phyloP scores from a whole-genome alignment of 2,329 filamentous ascomycete species.

The Exophiala aquamarina region DNA sequence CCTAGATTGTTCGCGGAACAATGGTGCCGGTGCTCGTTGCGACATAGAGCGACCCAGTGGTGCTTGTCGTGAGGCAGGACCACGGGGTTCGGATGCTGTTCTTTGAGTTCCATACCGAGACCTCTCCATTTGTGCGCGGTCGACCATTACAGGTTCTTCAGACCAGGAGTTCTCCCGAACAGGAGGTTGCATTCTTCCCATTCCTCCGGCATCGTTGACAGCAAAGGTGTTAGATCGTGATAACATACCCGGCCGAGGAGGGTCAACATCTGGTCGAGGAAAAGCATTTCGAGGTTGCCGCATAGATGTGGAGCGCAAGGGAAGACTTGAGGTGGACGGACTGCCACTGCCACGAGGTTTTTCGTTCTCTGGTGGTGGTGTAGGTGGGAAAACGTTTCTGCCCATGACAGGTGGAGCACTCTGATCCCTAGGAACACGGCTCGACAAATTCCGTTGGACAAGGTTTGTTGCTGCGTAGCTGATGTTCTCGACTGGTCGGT shows the following conservation, averaged over 20 bases:
- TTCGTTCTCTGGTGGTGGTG: conserved; percentile 91
- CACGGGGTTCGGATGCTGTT: conserved; percentile 53
- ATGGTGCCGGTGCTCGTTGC: conserved; percentile 26
- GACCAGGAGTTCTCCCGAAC: conserved; percentile 31
- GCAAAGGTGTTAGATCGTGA: conserved; percentile 22
- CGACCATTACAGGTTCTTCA: conserved; percentile 6
- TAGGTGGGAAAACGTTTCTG: conserved; percentile 90
- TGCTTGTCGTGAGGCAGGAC: conserved; percentile 32
- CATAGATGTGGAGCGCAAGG: conserved; percentile 50
- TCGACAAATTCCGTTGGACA: conserved; percentile 80
- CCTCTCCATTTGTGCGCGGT: conserved; percentile 24
- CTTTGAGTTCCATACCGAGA: conserved; percentile 46
- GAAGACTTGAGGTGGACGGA: conserved; percentile 34
- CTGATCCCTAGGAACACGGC: conserved; percentile 69
- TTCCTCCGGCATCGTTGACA: conserved; percentile 36
- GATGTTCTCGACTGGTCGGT: conserved; percentile 77
- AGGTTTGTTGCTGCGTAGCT: conserved; percentile 92
- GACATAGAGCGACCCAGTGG: conserved; percentile 32
- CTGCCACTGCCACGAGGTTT: conserved; percentile 42
- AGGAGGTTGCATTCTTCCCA: conserved; percentile 27
- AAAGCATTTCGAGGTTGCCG: conserved; percentile 38
- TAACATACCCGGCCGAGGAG: conserved; percentile 22
- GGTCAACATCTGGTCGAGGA: conserved; percentile 11
- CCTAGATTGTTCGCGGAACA: conserved; percentile 35
- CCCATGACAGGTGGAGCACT: conserved; percentile 73